Evolutionary conservation across 495 filamentous ascomycete species (phyloP).

Genomic region (Thermochaetoides thermophila): DNA sequence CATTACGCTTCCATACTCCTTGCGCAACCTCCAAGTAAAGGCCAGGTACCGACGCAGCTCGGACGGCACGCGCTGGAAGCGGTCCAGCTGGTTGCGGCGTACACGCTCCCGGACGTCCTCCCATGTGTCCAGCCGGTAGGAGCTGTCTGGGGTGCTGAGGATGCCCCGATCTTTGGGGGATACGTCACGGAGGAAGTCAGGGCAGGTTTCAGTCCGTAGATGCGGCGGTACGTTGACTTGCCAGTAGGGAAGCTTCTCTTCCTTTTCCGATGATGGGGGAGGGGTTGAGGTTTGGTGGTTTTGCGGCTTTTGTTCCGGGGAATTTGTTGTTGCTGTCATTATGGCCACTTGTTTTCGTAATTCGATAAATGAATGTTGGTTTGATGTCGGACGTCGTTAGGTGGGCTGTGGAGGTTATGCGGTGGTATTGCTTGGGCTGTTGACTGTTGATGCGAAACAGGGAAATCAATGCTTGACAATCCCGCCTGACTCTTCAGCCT

Average conservation of each 20-base stretch:
- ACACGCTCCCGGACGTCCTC: slow-evolving; percentile 45
- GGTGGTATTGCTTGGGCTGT: no score
- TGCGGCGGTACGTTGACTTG: slow-evolving; percentile 55
- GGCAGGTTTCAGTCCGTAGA: slow-evolving; percentile 49
- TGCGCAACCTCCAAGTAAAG: slow-evolving; percentile 45
- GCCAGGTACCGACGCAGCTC: slow-evolving; percentile 58
- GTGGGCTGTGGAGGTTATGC: no score
- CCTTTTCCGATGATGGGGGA: no score
- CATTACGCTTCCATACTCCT: slow-evolving; percentile 57
- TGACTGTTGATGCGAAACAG: no score
- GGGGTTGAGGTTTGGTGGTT: no score
- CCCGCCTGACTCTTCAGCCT: no score
- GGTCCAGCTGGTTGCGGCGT: slow-evolving; percentile 49
- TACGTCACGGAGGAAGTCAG: slow-evolving; percentile 46
- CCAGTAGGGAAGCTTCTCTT: slow-evolving; percentile 56
- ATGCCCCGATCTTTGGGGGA: slow-evolving; percentile 42
- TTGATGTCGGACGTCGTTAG: no score
- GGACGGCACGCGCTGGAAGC: slow-evolving; percentile 59
- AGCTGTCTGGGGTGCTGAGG: slow-evolving; percentile 47
- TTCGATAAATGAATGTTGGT: no score
- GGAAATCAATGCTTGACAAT: no score
- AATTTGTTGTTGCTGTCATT: neutral
- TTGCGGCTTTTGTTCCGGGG: no score
- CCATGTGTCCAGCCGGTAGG: slow-evolving; percentile 48
- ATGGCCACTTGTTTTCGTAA: no score